Base-by-base conservation (phyloP, 73 alveolate species). In the Blepharisma japonicum region DNA sequence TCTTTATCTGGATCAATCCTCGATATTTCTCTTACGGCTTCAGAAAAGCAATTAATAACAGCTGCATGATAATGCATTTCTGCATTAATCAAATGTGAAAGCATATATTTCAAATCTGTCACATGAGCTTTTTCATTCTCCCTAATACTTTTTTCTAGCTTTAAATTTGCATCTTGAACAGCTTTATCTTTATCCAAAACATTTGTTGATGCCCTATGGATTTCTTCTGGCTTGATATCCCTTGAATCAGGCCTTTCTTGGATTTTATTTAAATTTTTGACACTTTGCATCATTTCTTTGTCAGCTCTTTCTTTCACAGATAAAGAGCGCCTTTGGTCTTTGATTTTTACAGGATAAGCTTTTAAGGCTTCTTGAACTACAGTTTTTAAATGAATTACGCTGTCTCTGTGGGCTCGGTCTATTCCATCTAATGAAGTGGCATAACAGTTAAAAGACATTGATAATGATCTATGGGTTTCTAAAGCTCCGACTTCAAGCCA, bases 321-420 rank as follows among this genome's bases (percentile, higher is more conserved):
- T 18, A 61, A 25, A 14, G 74, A 61, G 47, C 74, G 14, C 23
- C 74, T 61, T 25, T 61, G 74, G n/a, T 61, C 74, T 61, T 61
- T 61, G 46, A 61, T n/a, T 61, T 39, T 61, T 61, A 14, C 74
- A 1, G 74, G 74, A 39, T 61, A 61, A 8, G 14, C 23, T 61
- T 61, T 61, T 18, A 61, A 18, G 74, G n/a, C 23, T 61, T 61
- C 74, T 18, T 14, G 47, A 2, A 25, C 74, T 0, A 14, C 23
- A 20, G 74, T 61, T 25, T 61, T 61, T 48, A 61, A 14, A 20
- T 14, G 18, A 20, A 61, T 9, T 8, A 61, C 47, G 46, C n/a
- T 14, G 14, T 61, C 74, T 20, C 74, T 0, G 11, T 61, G 74
- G 46, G 74, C 23, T 18, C 46, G 0, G 18, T 61, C 74, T 2